Conservation (phyloP, 495 filamentous ascomycete genomes). For the Neurospora terricola region DNA sequence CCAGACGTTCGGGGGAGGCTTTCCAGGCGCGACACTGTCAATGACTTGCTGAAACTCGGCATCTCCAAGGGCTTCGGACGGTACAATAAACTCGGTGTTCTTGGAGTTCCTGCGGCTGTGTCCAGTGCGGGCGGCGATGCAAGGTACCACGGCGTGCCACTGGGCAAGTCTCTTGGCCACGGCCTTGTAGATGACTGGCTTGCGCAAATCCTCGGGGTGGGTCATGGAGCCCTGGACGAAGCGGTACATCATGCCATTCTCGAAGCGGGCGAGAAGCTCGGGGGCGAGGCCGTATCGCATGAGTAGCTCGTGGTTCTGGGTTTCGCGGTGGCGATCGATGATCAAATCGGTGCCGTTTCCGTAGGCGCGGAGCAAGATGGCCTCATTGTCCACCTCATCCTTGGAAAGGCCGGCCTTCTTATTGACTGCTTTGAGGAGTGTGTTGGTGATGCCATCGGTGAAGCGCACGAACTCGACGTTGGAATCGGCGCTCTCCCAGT, state of each 20-base stretch:
- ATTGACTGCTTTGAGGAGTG: conserved; percentile 82
- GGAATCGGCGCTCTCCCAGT: conserved; percentile 67
- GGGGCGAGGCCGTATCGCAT: conserved; percentile 75
- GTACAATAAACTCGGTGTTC: conserved; percentile 11
- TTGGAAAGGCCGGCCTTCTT: conserved; percentile 63
- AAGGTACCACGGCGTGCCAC: conserved; percentile 83
- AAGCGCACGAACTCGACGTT: conserved; percentile 84
- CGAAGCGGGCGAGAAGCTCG: conserved; percentile 79
- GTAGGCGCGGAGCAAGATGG: conserved; percentile 87
- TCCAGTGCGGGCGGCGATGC: conserved; percentile 29
- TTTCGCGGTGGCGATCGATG: conserved; percentile 90
- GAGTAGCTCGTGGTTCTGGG: conserved; percentile 55
- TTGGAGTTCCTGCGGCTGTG: conserved; percentile 26
- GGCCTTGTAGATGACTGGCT: conserved; percentile 62
- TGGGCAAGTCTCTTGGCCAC: conserved; percentile 75
- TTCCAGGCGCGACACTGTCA: conserved; percentile 48
- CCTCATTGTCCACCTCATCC: conserved; percentile 72
- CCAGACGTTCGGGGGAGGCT: conserved; percentile 74
- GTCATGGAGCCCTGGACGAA: conserved; percentile 77
- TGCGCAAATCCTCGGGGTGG: conserved; percentile 66
- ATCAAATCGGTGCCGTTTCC: conserved; percentile 89
- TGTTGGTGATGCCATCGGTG: conserved; percentile 98
- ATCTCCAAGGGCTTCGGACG: conserved; percentile 16
- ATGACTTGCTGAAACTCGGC: conserved; percentile 35
- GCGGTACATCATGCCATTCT: conserved; percentile 91